Evolutionary conservation across 2,329 filamentous ascomycete genomes (phyloP).

Genomic region (Cryphonectria carpinicola): DNA sequence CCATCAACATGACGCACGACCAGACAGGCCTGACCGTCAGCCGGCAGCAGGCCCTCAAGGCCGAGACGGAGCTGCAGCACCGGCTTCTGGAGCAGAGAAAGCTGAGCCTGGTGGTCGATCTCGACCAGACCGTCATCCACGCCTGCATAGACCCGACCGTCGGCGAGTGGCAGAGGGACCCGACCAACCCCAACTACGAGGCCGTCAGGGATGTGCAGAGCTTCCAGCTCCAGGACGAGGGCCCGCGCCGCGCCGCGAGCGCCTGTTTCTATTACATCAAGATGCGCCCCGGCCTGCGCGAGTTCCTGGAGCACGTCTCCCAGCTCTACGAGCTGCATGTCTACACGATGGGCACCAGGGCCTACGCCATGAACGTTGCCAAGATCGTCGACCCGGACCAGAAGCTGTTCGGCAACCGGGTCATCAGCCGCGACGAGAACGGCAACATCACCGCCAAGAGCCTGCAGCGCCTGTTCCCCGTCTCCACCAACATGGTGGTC

Average conservation of each 20-base stretch:
- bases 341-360: conserved; percentile 97
- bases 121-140: conserved; percentile 98
- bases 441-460: conserved; percentile 91
- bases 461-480: conserved; percentile 87
- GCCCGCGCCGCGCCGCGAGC: conserved; percentile 66
- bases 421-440: conserved; percentile 96
- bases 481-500: conserved; percentile 98
- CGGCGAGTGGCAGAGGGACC: conserved; percentile 91
- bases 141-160: conserved; percentile 96
- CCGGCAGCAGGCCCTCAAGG: conserved; percentile 74
- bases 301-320: conserved; percentile 79
- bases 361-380: conserved; percentile 92
- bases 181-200: conserved; percentile 85
- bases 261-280: conserved; percentile 99
- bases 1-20: conserved; percentile 94
- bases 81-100: conserved; percentile 80
- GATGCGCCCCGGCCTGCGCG: conserved; percentile 81
- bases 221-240: conserved; percentile 90
- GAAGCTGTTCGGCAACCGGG: conserved; percentile 89
- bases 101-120: conserved; percentile 90
- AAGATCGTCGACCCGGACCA: conserved; percentile 89
- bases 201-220: conserved; percentile 85
- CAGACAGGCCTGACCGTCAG: conserved; percentile 87
- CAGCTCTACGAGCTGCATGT: conserved; percentile 93
- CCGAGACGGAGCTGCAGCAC: conserved; percentile 84